Base-by-base conservation (phyloP, 345 rosid species). In the Rhizophora apiculata region DNA sequence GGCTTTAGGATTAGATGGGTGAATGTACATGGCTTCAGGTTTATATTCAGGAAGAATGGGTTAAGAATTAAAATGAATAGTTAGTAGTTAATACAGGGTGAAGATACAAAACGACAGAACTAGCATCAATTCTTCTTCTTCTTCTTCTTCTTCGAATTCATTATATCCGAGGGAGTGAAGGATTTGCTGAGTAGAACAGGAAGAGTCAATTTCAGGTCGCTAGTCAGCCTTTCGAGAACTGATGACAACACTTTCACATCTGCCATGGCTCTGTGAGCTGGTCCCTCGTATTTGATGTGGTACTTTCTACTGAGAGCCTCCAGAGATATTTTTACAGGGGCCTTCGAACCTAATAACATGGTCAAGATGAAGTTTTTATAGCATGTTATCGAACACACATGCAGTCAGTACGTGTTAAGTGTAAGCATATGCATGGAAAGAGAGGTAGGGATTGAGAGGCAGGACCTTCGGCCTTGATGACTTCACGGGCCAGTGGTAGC, bases 181-280 rank as follows among this genome's bases (percentile, higher is more conserved):
- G 89, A 77, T 69, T 80, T 85, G 62, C 66, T 68, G 30, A 88
- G 72, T n/a, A 85, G 84, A 71, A 72, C 87, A 15, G 87, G 62
- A 16, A 82, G 37, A 6, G 89, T 64, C 62, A 89, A 58, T 73
- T 89, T 86, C 69, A 86, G 73, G 71, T 83, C 89, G 21, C 76
- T 72, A 22, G 93, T 86, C 73, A 92, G 77, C 72, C 76, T 88
- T 72, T 83, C 90, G 52, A 92, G 72, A 74, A 92, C 63, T 75
- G 77, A 27, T n/a, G 97, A 81, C 76, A 92, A 72, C 20, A 76
- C 37, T 16, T 72, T 79, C 63, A 86, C 97, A 58, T 92, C 96
- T 11, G 92, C 73, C 88, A 88, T 81, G 37, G 97, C 93, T 78
- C 96, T 82, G 62, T 92, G 97, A 60, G 96, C 89, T 20, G 85